phyloP scores from a whole-genome alignment of 208 protist species.

The Acanthamoeba rhysodes region DNA sequence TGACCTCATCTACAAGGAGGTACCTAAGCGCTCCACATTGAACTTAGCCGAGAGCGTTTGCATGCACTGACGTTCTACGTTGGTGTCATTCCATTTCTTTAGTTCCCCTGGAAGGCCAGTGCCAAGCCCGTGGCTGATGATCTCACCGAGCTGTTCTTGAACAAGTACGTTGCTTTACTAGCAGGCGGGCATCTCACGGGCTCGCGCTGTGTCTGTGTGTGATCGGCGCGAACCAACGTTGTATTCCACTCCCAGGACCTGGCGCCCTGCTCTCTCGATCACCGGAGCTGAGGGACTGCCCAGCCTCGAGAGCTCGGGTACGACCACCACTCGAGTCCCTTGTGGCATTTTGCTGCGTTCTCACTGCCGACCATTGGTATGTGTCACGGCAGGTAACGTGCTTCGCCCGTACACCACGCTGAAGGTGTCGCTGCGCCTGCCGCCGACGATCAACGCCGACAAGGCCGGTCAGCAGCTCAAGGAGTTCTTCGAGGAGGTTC shows the following conservation, averaged over 20 bases:
- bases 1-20: constrained; percentile 55
- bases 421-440: constrained; percentile 95
- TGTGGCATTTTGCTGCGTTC: no score
- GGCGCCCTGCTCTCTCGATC: constrained; percentile 95
- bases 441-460: constrained; percentile 91
- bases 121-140: constrained; percentile 88
- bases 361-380: not conserved
- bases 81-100: not conserved
- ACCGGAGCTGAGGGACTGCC: constrained; percentile 95
- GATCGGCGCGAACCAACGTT: no score
- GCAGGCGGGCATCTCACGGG: no score
- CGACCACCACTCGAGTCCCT: not conserved
- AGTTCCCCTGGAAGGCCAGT: constrained; percentile 81
- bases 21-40: not conserved
- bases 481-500: constrained; percentile 89
- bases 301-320: constrained; percentile 88
- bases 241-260: constrained; percentile 84
- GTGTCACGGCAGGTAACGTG: constrained; percentile 92
- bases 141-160: constrained; percentile 90
- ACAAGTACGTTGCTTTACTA: constrained; percentile 83
- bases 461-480: constrained; percentile 88
- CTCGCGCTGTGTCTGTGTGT: no score
- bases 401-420: constrained; percentile 93
- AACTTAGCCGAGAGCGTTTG: not conserved
- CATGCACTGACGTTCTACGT: not conserved